These are phyloP conservation scores for Nannizziopsis barbatae DNA, from an alignment of 2,329 filamentous ascomycete species.

Conservation along the genomic window DNA sequence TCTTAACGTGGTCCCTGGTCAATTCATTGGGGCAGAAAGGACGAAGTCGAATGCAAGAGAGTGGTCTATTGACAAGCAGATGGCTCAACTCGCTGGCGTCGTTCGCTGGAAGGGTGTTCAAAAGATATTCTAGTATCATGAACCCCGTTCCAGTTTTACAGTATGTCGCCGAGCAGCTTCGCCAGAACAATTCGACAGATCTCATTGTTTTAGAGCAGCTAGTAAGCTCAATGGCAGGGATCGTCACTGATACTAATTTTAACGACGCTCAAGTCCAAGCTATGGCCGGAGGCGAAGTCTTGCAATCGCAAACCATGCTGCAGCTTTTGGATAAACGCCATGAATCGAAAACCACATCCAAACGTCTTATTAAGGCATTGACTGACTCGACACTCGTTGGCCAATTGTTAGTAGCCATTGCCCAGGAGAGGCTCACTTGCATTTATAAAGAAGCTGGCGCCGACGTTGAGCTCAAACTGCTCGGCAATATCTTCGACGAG, in stretches of 20 bases:
- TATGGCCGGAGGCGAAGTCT: slow-evolving; percentile 71
- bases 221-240: slow-evolving; percentile 84
- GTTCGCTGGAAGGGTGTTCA: slow-evolving; percentile 87
- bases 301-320: slow-evolving; percentile 70
- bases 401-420: slow-evolving; percentile 76
- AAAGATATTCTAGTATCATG: slow-evolving; percentile 64
- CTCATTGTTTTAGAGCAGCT: slow-evolving; percentile 85
- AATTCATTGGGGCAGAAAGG: slow-evolving; percentile 53
- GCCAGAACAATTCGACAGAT: slow-evolving; percentile 73
- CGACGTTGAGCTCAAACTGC: slow-evolving; percentile 73
- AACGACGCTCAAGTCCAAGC: slow-evolving; percentile 78
- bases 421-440: slow-evolving; percentile 80
- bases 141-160: slow-evolving; percentile 75
- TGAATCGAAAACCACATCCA: slow-evolving; percentile 61
- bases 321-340: slow-evolving; percentile 73
- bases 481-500: slow-evolving; percentile 82
- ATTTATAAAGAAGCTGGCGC: slow-evolving; percentile 57
- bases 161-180: slow-evolving; percentile 78
- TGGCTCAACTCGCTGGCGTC: slow-evolving; percentile 83
- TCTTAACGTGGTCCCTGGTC: slow-evolving; percentile 83
- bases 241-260: slow-evolving; percentile 74
- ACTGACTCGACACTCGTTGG: slow-evolving; percentile 67
- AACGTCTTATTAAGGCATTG: slow-evolving; percentile 67
- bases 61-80: slow-evolving; percentile 67
- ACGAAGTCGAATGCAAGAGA: slow-evolving; percentile 49